Conservation (phyloP, 192 early-diverging fungal genomes). For the Backusella tuberculispora region DNA sequence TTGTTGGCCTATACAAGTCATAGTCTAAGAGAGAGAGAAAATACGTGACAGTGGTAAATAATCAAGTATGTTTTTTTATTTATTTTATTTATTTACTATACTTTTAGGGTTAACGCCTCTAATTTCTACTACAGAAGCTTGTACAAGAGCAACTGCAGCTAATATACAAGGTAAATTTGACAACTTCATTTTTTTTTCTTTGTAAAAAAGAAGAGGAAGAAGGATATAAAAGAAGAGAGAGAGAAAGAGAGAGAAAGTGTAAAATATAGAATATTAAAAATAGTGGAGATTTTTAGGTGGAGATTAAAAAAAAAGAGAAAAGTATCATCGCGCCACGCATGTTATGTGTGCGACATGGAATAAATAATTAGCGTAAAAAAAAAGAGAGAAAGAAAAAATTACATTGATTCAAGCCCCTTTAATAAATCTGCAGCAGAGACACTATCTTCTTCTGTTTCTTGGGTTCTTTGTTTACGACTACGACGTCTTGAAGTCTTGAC, state of each 20-base stretch:
- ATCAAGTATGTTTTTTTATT: neutral
- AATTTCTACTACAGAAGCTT: slow-evolving; percentile 13
- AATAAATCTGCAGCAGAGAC: slow-evolving; percentile 16
- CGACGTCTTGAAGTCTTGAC: slow-evolving; percentile 29
- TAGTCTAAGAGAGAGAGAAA: neutral
- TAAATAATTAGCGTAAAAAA: neutral
- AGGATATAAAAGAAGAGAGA: neutral
- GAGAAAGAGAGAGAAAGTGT: neutral
- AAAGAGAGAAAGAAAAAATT: neutral
- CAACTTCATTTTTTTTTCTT: neutral
- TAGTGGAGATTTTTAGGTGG: neutral
- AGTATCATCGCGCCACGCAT: slow-evolving; percentile 6
- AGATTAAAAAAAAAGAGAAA: neutral
- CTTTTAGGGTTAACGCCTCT: slow-evolving; percentile 13
- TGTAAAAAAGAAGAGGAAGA: neutral
- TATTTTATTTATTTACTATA: slow-evolving; percentile 9
- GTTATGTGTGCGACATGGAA: neutral
- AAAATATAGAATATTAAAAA: neutral
- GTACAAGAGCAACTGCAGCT: slow-evolving; percentile 15
- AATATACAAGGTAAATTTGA: slow-evolving; percentile 21
- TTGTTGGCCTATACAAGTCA: slow-evolving; percentile 28
- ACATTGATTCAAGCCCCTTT: neutral
- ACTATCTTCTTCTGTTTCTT: neutral
- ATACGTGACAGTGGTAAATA: neutral
- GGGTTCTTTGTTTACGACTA: neutral